Percentiles rank a stretch among this genome's conserved stretches.
Conservation (phyloP, 805 yeast genomes). For the Saturnispora sekii region DNA sequence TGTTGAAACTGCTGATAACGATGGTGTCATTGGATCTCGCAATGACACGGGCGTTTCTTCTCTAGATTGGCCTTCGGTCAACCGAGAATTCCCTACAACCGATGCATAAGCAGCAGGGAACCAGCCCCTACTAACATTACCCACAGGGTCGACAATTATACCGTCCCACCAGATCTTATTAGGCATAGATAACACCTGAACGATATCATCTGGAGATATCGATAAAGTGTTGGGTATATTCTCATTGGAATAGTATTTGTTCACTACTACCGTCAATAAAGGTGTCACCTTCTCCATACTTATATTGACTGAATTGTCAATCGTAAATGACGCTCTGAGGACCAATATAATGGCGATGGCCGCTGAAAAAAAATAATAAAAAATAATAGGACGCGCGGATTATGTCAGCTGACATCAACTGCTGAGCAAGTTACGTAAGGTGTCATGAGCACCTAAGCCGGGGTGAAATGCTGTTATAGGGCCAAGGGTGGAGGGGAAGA, state of each 20-base stretch:
- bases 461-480: no score
- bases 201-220: slow-evolving; percentile 54
- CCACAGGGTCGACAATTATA: slow-evolving; percentile 31
- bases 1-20: background rate
- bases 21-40: background rate
- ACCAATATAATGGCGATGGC: no score
- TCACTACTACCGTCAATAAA: slow-evolving; percentile 40
- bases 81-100: background rate
- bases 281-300: slow-evolving; percentile 7
- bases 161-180: slow-evolving; percentile 89
- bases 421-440: no score
- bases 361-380: background rate
- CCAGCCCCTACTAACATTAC: slow-evolving; percentile 64
- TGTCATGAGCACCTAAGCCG: no score
- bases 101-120: slow-evolving; percentile 46
- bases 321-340: no score
- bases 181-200: slow-evolving; percentile 57
- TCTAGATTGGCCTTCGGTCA: background rate
- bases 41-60: background rate
- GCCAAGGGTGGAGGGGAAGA: no score
- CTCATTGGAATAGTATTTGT: slow-evolving; percentile 46
- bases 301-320: background rate
- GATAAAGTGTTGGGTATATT: slow-evolving; percentile 40
- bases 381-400: no score
- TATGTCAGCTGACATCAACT: no score